phyloP scores from a whole-genome alignment of 1,284 basidiomycete genomes.

The Moesziomyces antarcticus region DNA sequence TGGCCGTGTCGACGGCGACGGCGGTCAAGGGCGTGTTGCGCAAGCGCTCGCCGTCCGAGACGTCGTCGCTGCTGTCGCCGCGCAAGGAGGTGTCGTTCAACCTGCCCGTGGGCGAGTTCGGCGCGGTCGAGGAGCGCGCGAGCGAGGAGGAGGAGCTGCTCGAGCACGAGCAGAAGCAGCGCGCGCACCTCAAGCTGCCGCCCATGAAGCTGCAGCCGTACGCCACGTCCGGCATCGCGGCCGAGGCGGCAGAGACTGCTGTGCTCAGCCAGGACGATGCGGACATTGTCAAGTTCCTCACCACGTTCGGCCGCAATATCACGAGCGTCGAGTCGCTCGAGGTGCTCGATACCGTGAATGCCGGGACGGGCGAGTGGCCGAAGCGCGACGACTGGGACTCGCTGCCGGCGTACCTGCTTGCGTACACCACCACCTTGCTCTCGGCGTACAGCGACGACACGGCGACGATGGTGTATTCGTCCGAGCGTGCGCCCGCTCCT shows the following conservation, averaged over 20 bases:
- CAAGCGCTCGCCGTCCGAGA: slow-evolving; percentile 22
- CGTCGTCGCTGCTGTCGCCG: slow-evolving; percentile 10
- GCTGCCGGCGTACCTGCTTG: slow-evolving; percentile 34
- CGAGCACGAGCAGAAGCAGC: slow-evolving; percentile 45
- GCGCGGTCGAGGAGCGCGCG: slow-evolving; percentile 13
- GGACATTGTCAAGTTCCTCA: slow-evolving; percentile 44
- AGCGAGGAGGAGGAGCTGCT: slow-evolving; percentile 26
- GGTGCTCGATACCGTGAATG: slow-evolving; percentile 30
- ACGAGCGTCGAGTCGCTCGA: slow-evolving; percentile 39
- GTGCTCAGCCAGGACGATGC: slow-evolving; percentile 29
- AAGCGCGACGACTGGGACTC: slow-evolving; percentile 40
- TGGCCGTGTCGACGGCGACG: slow-evolving; percentile 2
- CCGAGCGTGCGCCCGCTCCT: slow-evolving; percentile 11
- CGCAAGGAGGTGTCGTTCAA: slow-evolving; percentile 47
- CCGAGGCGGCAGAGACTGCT: not conserved
- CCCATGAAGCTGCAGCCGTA: slow-evolving; percentile 35
- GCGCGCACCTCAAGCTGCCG: slow-evolving; percentile 24
- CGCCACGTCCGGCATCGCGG: not conserved
- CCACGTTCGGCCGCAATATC: slow-evolving; percentile 41
- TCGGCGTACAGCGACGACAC: slow-evolving; percentile 25
- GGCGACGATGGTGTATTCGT: slow-evolving; percentile 28
- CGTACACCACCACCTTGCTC: slow-evolving; percentile 26
- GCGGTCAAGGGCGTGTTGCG: slow-evolving; percentile 37
- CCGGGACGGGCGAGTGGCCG: slow-evolving; percentile 23
- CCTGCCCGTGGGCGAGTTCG: slow-evolving; percentile 13